A percentile compares a stretch with the other conserved stretches of the same genome.
Evolutionary conservation across 345 rosid genomes (phyloP).

Genomic region (Stellera chamaejasme): DNA sequence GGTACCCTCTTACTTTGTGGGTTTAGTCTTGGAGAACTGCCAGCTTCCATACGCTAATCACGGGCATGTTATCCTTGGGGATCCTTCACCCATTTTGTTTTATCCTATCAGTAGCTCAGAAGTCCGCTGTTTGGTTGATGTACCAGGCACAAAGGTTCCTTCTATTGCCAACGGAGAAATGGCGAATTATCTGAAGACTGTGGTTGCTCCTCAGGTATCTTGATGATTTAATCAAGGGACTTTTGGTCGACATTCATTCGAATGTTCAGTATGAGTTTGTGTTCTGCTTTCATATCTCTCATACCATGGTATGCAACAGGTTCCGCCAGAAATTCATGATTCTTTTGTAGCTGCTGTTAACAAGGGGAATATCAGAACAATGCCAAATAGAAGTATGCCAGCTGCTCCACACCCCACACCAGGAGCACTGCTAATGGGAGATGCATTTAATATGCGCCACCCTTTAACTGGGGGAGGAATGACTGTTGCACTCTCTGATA

Average conservation of each 20-base stretch:
- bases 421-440: constrained; percentile 44
- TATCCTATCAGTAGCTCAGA: constrained; percentile 38
- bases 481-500: constrained; percentile 42
- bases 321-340: constrained; percentile 32
- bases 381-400: constrained; percentile 51
- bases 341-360: constrained; percentile 33
- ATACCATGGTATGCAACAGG: constrained; percentile 15
- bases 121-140: constrained; percentile 39
- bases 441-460: constrained; percentile 49
- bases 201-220: constrained; percentile 41
- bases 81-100: constrained; percentile 36
- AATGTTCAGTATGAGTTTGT: neutral
- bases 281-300: neutral
- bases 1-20: constrained; percentile 36
- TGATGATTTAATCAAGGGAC: neutral
- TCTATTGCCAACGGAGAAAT: constrained; percentile 43
- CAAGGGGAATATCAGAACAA: constrained; percentile 37
- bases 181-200: constrained; percentile 30
- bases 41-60: constrained; percentile 32
- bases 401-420: constrained; percentile 40
- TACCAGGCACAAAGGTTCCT: constrained; percentile 43
- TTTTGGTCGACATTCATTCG: neutral
- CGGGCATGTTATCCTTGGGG: constrained; percentile 34
- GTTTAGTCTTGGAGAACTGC: constrained; percentile 33
- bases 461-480: constrained; percentile 46